A percentile compares a stretch with the other conserved stretches of the same genome.
phyloP scores from a whole-genome alignment of 2,329 filamentous ascomycete species.

The Ascochyta fabae region DNA sequence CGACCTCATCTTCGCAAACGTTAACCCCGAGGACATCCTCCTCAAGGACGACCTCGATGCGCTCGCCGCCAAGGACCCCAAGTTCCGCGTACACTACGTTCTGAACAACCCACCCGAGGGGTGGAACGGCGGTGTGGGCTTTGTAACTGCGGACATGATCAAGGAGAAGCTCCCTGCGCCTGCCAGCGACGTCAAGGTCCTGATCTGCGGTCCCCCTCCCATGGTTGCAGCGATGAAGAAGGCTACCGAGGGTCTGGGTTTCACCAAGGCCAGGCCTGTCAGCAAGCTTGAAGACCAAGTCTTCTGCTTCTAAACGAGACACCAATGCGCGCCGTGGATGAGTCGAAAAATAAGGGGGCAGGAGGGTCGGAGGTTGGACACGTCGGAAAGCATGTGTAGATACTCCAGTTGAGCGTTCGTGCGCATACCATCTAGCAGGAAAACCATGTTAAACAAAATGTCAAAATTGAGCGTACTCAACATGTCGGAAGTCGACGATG shows the following conservation, averaged over 20 bases:
- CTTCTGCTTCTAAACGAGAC: conserved; percentile 78
- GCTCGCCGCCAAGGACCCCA: conserved; percentile 76
- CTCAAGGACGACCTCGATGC: conserved; percentile 89
- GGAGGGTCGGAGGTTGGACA: neutral
- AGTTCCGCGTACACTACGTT: conserved; percentile 91
- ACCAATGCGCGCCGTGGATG: neutral
- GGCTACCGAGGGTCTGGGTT: conserved; percentile 85
- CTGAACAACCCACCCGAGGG: conserved; percentile 92
- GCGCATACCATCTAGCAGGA: neutral
- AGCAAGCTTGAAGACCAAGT: conserved; percentile 99
- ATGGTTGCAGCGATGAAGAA: conserved; percentile 99
- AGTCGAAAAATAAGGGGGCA: neutral
- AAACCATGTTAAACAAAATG: neutral
- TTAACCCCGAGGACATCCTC: conserved; percentile 89
- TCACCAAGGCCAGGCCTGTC: conserved; percentile 88
- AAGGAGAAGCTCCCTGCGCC: conserved; percentile 83
- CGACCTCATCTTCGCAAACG: conserved; percentile 93
- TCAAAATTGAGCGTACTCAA: neutral
- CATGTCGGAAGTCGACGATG: neutral
- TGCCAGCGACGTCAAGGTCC: conserved; percentile 86
- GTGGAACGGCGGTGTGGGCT: conserved; percentile 93
- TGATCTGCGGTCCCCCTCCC: conserved; percentile 92
- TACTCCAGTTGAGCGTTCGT: neutral
- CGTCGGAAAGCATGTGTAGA: neutral
- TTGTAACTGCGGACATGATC: conserved; percentile 95